Conservation (phyloP, 2,329 filamentous ascomycete genomes). For the Penicillium sp. region DNA sequence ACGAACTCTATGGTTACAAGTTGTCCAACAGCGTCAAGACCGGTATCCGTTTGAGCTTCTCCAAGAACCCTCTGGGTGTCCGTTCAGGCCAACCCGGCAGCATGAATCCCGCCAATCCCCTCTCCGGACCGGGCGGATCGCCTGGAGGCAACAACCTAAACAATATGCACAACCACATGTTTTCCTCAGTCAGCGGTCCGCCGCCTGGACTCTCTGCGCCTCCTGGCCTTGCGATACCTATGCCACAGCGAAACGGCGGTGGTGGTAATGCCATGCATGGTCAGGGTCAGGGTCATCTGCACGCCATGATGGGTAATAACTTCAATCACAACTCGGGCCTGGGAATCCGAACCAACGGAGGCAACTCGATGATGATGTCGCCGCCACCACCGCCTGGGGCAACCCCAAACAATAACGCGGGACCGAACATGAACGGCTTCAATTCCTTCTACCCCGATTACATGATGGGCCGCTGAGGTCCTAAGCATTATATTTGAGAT, state of each 20-base stretch:
- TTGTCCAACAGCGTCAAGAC: conserved; percentile 93
- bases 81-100: conserved; percentile 71
- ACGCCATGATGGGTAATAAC: conserved; percentile 32
- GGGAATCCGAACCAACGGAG: conserved; percentile 41
- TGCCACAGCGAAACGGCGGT: conserved; percentile 35
- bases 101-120: conserved; percentile 55
- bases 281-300: conserved; percentile 32
- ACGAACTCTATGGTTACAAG: conserved; percentile 84
- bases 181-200: conserved; percentile 72
- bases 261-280: conserved; percentile 34
- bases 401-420: conserved; percentile 31
- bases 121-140: conserved; percentile 57
- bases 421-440: conserved; percentile 39
- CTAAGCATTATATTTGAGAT: conserved; percentile 33
- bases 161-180: conserved; percentile 63
- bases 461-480: conserved; percentile 52
- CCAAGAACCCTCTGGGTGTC: conserved; percentile 94
- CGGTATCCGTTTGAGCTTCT: conserved; percentile 93
- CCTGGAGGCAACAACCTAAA: conserved; percentile 61
- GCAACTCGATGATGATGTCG: conserved; percentile 37
- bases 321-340: conserved; percentile 44
- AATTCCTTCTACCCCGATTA: conserved; percentile 51
- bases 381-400: conserved; percentile 35
- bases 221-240: conserved; percentile 64
- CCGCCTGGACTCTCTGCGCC: conserved; percentile 80